Evolutionary conservation across 2,329 filamentous ascomycete species (phyloP), one percentile per base, ranked within the genome.

Genomic region (Fusarium verrucosum): DNA sequence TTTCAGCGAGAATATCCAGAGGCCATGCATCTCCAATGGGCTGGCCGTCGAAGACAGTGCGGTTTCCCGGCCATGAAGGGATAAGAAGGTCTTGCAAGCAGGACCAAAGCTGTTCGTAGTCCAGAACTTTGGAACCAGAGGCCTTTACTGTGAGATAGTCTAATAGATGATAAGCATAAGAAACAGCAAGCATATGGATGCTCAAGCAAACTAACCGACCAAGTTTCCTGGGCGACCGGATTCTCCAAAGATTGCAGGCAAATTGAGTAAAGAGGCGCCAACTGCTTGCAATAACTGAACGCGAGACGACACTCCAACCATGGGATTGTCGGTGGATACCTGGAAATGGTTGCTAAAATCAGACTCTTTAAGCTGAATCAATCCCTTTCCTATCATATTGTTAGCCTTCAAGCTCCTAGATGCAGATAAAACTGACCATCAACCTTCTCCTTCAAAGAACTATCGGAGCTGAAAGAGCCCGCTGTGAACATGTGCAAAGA

Each of bases 21-120:
- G 81, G 81, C 82, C 82, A 84, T 7, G 82, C 82, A 59, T 84
- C 82, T 3, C 82, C 82, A 14, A 84, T 77, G 0, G 82, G 80
- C 3, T 71, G 60, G 7, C 78, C 80, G 2, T 73, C 65, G 6
- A 83, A 66, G 1, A 70, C 72, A 0, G 91, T 92, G 1, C 82
- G 78, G 38, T 82, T 74, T 8, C 76, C 75, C 2, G 82, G 82
- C 82, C 82, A 85, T 1, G 78, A 74, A 0, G 82, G 82, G 1
- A 84, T 78, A 10, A 84, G 73, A 1, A 81, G 69, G 1, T 58
- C 71, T 50, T 84, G 82, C 3, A 3, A 83, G 72, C 3, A 75
- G 72, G 6, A 69, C 66, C 82, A 82, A 82, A 7, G 73, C 49
- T n/a, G 71, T 52, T 22, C 58, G 2, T 61, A 61, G 7, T 30